These are phyloP conservation scores for Trichophyton verrucosum DNA, from an alignment of 2,329 filamentous ascomycete genomes.

Conservation along the genomic window DNA sequence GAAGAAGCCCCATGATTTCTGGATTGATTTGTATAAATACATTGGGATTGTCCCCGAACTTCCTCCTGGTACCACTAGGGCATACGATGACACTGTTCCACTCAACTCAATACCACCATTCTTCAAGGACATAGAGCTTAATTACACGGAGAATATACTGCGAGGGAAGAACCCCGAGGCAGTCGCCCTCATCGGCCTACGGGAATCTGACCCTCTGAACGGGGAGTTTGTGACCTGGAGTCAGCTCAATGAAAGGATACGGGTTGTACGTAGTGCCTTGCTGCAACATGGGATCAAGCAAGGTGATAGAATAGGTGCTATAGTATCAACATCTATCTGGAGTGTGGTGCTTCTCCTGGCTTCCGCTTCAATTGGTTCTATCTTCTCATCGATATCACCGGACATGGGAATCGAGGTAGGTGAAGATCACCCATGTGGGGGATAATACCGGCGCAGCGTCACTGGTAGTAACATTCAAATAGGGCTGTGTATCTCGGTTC, in stretches of 20 bases:
- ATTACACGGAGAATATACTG: slow-evolving; percentile 33
- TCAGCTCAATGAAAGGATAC: slow-evolving; percentile 28
- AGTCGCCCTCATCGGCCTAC: slow-evolving; percentile 30
- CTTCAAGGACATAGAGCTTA: slow-evolving; percentile 27
- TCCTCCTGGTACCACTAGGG: slow-evolving; percentile 21
- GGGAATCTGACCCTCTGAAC: slow-evolving; percentile 27
- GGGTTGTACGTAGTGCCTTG: slow-evolving; percentile 28
- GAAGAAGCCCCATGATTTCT: slow-evolving; percentile 31
- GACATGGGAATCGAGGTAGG: slow-evolving; percentile 30
- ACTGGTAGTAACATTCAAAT: background rate
- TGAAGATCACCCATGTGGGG: background rate
- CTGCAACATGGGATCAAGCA: slow-evolving; percentile 26
- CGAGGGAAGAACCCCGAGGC: slow-evolving; percentile 24
- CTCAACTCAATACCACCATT: slow-evolving; percentile 30
- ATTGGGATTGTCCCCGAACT: slow-evolving; percentile 25
- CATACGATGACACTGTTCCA: slow-evolving; percentile 27
- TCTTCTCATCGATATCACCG: slow-evolving; percentile 35
- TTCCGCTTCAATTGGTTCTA: slow-evolving; percentile 30
- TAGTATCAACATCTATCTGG: slow-evolving; percentile 34
- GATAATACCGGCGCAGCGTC: background rate
- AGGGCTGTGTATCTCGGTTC: slow-evolving; percentile 26
- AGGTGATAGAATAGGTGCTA: slow-evolving; percentile 29
- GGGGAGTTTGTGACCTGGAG: slow-evolving; percentile 31
- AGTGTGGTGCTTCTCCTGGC: slow-evolving; percentile 33
- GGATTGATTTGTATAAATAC: slow-evolving; percentile 33